Evolutionary conservation across 2,329 filamentous ascomycete genomes (phyloP), one percentile per base, ranked within the genome.

Genomic region (Aspergillus sojae): DNA sequence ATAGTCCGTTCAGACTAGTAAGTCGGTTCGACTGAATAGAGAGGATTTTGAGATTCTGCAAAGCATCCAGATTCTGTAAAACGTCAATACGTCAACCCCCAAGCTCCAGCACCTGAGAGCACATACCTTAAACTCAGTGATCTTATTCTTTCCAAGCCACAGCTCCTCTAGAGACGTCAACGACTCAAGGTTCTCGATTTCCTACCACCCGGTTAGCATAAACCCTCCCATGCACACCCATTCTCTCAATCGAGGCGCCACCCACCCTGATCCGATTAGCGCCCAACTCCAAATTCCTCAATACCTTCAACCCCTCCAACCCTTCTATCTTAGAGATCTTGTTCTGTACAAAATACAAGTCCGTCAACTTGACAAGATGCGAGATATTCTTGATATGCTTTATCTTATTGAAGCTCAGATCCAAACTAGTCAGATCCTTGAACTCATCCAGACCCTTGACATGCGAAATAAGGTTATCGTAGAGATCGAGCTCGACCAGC

Each of bases 321-420:
- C 90, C 90, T 74, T 98, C 94, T 71, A 99, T 97, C 61, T 84
- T 89, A 68, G 86, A 86, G 75, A 99, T 96, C 78, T 95, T 95
- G 80, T 99, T 98, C 75, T 96, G 92, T 57, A 98, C 93, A 71
- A 99, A 91, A 77, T 91, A 99, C 3, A 99, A 77, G 70, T 98
- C 93, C 66, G 85, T 90, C 62, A 98, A 85, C 60, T 93, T 85
- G 26, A 82, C 89, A 63, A 99, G 82, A 72, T 94, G 91, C 63
- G 86, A 85, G 68, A 98, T 82, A 72, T 94, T 89, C 79, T 96
- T 97, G 82, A 99, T 96, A 79, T 97, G 94, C 78, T 97, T 97
- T 82, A 99, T 94, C 83, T 98, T 98, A 84, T 99, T 99, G 86
- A 97, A 99, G 78, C 92, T 96, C 58, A 99, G 84, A 76, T 99